Conservation (phyloP, 148 eudicot species). For the Camellia sinensis region DNA sequence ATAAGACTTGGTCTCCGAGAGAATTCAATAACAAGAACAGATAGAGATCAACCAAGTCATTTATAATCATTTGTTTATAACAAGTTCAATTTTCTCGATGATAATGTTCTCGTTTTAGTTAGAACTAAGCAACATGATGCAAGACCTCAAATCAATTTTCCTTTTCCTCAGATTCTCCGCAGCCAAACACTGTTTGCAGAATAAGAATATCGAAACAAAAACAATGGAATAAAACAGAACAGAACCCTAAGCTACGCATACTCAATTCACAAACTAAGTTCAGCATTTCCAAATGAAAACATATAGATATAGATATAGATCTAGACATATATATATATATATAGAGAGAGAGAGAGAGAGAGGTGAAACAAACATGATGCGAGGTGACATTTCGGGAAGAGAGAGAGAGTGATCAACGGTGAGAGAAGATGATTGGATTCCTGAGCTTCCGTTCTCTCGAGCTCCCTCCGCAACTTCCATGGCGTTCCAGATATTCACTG, state of each 20-base stretch:
- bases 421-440: slow-evolving; percentile 55
- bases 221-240: too few relatives aligned
- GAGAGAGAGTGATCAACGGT: slow-evolving; percentile 80
- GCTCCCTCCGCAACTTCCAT: slow-evolving; percentile 45
- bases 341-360: not conserved
- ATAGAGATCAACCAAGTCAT: slow-evolving; percentile 5
- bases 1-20: not conserved
- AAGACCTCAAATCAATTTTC: not conserved
- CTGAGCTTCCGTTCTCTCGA: slow-evolving; percentile 28
- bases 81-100: not conserved
- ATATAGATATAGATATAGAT: not conserved
- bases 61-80: not conserved
- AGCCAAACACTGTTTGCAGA: not conserved
- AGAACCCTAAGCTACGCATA: slow-evolving; percentile 1
- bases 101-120: not conserved
- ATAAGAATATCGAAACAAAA: not conserved
- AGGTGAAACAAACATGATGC: slow-evolving; percentile 48
- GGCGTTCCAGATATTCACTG: slow-evolving; percentile 57
- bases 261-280: not conserved
- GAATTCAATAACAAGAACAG: not conserved
- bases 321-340: not conserved
- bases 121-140: not conserved
- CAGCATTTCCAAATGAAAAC: not conserved
- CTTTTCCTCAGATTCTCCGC: not conserved
- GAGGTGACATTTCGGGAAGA: slow-evolving; percentile 59